Evolutionary conservation across 768 basidiomycete species (phyloP).

Genomic region (Tricholomella constricta): DNA sequence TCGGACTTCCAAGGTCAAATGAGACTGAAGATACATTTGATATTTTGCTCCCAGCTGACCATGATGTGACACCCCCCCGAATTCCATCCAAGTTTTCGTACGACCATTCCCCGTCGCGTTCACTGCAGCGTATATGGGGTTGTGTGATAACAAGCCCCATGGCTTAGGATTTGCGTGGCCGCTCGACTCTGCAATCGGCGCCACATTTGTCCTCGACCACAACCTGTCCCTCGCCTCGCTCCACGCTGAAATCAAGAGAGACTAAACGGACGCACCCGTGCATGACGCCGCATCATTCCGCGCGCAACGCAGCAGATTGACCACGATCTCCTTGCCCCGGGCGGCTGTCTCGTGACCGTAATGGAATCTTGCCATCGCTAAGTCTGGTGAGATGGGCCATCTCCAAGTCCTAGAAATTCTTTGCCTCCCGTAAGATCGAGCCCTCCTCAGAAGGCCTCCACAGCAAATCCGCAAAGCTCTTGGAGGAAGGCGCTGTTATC

Average conservation of each 20-base stretch:
- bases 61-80: conserved; percentile 20
- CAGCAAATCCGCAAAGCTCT: conserved; percentile 16
- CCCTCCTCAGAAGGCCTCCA: conserved; percentile 16
- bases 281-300: conserved; percentile 28
- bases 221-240: conserved; percentile 17
- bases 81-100: conserved; percentile 39
- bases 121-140: conserved; percentile 36
- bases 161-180: conserved; percentile 30
- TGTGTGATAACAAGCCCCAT: conserved; percentile 29
- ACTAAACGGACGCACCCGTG: conserved; percentile 22
- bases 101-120: conserved; percentile 42
- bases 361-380: conserved; percentile 32
- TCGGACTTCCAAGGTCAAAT: conserved; percentile 39
- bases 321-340: conserved; percentile 31
- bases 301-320: conserved; percentile 25
- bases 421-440: conserved; percentile 20
- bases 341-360: conserved; percentile 37
- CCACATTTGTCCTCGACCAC: conserved; percentile 38
- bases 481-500: conserved; percentile 31
- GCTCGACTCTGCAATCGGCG: conserved; percentile 30
- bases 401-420: conserved; percentile 18
- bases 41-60: not conserved
- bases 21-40: not conserved
- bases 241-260: conserved; percentile 22
- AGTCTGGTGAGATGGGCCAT: conserved; percentile 29